phyloP scores from a whole-genome alignment of 768 basidiomycete species.

The Leccinum olivaceopallidum region DNA sequence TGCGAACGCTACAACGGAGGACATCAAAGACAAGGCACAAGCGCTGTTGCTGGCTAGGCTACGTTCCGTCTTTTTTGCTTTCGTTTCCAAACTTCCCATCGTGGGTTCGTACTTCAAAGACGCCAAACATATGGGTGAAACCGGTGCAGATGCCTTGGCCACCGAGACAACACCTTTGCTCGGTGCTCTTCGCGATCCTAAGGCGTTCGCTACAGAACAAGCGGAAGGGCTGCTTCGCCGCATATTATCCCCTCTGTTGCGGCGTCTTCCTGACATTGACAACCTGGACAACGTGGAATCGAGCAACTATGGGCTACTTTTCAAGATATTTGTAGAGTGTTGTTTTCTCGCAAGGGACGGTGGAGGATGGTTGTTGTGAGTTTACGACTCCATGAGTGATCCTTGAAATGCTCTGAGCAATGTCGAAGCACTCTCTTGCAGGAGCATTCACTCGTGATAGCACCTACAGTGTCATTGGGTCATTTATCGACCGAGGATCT shows the following conservation, averaged over 20 bases:
- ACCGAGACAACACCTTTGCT: conserved; percentile 29
- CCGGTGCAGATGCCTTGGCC: neutral
- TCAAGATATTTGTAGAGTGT: conserved; percentile 18
- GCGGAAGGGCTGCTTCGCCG: conserved; percentile 20
- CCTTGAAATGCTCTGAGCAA: neutral
- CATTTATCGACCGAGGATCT: conserved; percentile 55
- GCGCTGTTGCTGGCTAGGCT: conserved; percentile 12
- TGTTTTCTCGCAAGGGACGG: conserved; percentile 27
- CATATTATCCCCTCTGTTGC: conserved; percentile 15
- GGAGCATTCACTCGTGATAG: conserved; percentile 28
- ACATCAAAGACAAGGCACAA: conserved; percentile 7
- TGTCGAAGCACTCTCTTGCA: conserved; percentile 20
- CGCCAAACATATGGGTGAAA: conserved; percentile 4
- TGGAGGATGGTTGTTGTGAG: conserved; percentile 25
- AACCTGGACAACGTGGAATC: conserved; percentile 17
- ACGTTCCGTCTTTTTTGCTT: conserved; percentile 11
- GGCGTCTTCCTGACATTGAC: conserved; percentile 21
- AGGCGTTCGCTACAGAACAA: conserved; percentile 21
- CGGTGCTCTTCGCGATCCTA: conserved; percentile 23
- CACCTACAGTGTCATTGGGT: conserved; percentile 43
- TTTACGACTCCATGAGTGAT: neutral
- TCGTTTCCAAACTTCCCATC: conserved; percentile 21
- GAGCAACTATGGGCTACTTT: conserved; percentile 3
- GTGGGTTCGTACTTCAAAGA: conserved; percentile 23
- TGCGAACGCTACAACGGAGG: neutral